Base-by-base conservation (phyloP, 1,139 yeast species). In the Kodamaea plutei region DNA sequence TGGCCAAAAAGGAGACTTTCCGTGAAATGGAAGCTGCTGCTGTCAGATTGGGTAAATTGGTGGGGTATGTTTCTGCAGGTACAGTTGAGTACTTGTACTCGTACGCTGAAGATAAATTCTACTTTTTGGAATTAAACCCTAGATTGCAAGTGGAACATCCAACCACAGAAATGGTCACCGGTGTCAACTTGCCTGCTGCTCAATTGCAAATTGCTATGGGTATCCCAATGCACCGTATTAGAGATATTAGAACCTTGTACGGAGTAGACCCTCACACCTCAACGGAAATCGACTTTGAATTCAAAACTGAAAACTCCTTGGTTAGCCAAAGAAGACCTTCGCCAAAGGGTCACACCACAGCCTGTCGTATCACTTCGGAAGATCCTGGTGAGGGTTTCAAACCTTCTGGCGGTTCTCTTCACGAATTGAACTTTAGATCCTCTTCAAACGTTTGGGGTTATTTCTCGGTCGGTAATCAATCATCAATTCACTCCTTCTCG, bases 171-270 rank as follows among this genome's bases (percentile, higher is more conserved):
- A 91, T 91, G 98, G 98, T 87, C 35, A 83, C 95, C 16, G 98
- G 98, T 44, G 97, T 91, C 34, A 91, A 91, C 57, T 73, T 91
- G 56, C 98, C 98, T 23, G 95, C 96, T 38, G 96, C 98, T 30
- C 98, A 91, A 68, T 76, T 91, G 45, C 97, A 91, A 64, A 85
- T 91, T 63, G 97, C 98, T 44, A 91, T 91, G 98, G 98, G 98
- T 74, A 78, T 91, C 39, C 97, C 98, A 45, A 79, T 91, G 76
- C 94, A 91, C 59, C 77, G 95, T 64, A 84, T 91, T 48, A 76
- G 84, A 52, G 98, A 91, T 55, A 91, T 91, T 51, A 79, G 98
- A 61, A 66, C 87, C 42, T 70, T 85, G 50, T 91, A 91, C 55
- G 98, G 98, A 43, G 94, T 85, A 40, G 96, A 91, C 57, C 97